These are phyloP conservation scores for Solanum bulbocastanum DNA, from an alignment of 257 asterid genomes.

Conservation along the genomic window DNA sequence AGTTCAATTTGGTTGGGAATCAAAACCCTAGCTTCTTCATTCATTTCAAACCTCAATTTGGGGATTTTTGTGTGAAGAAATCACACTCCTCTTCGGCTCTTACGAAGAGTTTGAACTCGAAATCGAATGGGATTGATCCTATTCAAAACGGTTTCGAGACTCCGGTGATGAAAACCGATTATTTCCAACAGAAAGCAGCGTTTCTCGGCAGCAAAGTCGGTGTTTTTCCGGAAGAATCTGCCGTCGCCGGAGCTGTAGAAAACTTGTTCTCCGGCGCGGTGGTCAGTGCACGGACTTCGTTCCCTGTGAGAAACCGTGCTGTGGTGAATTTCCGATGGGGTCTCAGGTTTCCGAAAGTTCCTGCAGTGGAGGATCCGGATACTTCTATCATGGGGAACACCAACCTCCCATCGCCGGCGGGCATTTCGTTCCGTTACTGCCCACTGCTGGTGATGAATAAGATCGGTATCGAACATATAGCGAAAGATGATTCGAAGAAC, in stretches of 20 bases:
- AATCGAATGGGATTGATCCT: slow-evolving; percentile 7
- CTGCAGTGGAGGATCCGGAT: slow-evolving; percentile 28
- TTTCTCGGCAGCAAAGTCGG: slow-evolving; percentile 27
- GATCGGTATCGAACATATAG: slow-evolving; percentile 70
- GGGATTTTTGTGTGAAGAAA: slow-evolving; percentile 65
- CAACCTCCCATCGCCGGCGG: slow-evolving; percentile 18
- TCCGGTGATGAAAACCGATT: slow-evolving; percentile 14
- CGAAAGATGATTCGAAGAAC: slow-evolving; percentile 13
- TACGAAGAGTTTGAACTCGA: slow-evolving; percentile 22
- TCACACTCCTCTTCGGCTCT: slow-evolving; percentile 50
- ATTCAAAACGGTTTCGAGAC: slow-evolving; percentile 3
- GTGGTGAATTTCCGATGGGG: slow-evolving; percentile 80
- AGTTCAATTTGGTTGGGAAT: slow-evolving; percentile 47
- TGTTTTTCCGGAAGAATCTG: slow-evolving; percentile 17
- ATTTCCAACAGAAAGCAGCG: slow-evolving; percentile 14
- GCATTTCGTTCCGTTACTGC: slow-evolving; percentile 24
- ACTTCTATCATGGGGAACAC: slow-evolving; percentile 36
- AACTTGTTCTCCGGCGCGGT: slow-evolving; percentile 41
- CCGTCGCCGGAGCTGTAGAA: slow-evolving; percentile 37
- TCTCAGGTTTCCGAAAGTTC: slow-evolving; percentile 51
- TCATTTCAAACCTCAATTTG: slow-evolving; percentile 76
- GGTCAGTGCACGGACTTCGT: slow-evolving; percentile 55
- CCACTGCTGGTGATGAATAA: slow-evolving; percentile 81
- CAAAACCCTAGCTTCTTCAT: slow-evolving; percentile 79
- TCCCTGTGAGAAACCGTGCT: slow-evolving; percentile 53